These are phyloP conservation scores for Fraxinus latifolia DNA, from an alignment of 305 asterid species.

Conservation along the genomic window DNA sequence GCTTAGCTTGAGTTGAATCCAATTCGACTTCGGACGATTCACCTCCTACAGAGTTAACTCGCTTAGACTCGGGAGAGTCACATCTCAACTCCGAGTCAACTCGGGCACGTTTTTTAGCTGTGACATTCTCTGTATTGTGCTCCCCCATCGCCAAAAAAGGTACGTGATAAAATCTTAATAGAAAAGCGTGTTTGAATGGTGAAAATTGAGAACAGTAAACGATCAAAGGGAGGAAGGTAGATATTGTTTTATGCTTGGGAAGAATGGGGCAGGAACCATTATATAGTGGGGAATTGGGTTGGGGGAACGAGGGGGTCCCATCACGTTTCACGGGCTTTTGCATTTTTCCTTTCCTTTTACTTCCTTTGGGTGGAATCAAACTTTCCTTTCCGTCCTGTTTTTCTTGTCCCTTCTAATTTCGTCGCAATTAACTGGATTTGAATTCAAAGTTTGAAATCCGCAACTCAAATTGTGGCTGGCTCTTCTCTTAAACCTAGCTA, in stretches of 20 bases:
- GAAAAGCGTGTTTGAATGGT: background rate
- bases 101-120: conserved; percentile 23
- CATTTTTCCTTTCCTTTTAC: background rate
- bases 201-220: background rate
- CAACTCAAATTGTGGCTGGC: background rate
- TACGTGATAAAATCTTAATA: background rate
- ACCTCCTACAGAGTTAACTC: background rate
- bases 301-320: background rate
- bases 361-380: conserved; percentile 2
- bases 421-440: conserved; percentile 7
- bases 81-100: conserved; percentile 22
- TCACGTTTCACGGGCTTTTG: conserved; percentile 16
- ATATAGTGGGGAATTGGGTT: background rate
- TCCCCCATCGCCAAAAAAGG: conserved; percentile 16
- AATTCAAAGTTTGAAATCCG: conserved; percentile 23
- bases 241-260: background rate
- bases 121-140: background rate
- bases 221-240: background rate
- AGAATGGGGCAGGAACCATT: background rate
- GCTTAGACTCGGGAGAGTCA: conserved; percentile 22
- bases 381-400: background rate
- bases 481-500: background rate
- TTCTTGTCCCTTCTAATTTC: conserved; percentile 12
- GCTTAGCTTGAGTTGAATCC: conserved; percentile 9
- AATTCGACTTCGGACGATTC: background rate